phyloP scores from a whole-genome alignment of 495 filamentous ascomycete genomes.

The Aspergillus kassunensis region DNA sequence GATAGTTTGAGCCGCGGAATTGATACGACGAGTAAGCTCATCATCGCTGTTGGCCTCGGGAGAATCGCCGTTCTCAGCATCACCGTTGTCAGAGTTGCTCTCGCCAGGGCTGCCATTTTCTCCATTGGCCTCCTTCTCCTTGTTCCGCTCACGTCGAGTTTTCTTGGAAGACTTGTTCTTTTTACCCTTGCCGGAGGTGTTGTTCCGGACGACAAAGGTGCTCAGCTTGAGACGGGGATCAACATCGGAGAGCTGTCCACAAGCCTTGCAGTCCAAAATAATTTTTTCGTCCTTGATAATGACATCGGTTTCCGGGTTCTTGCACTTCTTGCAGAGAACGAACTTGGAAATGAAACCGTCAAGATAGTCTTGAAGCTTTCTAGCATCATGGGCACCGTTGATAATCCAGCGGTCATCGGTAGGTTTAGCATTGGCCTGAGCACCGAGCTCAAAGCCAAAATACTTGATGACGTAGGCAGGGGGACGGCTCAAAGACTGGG shows the following conservation, averaged over 20 bases:
- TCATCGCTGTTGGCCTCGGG: conserved; percentile 84
- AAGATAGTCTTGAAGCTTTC: conserved; percentile 96
- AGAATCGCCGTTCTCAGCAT: conserved; percentile 63
- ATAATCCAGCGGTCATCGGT: conserved; percentile 99
- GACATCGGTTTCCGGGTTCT: conserved; percentile 97
- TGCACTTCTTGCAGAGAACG: conserved; percentile 98
- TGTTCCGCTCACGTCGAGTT: conserved; percentile 70
- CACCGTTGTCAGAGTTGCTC: conserved; percentile 64
- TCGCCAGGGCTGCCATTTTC: conserved; percentile 67
- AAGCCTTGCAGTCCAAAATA: conserved; percentile 95
- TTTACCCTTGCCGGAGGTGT: conserved; percentile 77
- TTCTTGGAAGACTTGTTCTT: conserved; percentile 92
- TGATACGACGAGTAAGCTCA: conserved; percentile 85
- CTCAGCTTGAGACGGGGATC: conserved; percentile 93
- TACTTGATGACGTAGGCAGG: conserved; percentile 98
- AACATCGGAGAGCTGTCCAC: conserved; percentile 85
- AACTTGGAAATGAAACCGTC: conserved; percentile 98
- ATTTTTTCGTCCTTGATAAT: conserved; percentile 89
- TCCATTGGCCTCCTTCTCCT: conserved; percentile 62
- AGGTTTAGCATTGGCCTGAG: conserved; percentile 96
- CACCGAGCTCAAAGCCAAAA: conserved; percentile 97
- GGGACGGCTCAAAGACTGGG: conserved; percentile 85
- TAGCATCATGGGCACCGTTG: conserved; percentile 93
- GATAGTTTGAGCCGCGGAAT: conserved; percentile 73
- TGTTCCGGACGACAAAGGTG: conserved; percentile 95